Percentiles rank a stretch among this genome's conserved stretches.
Evolutionary conservation across 164 flowering plant species (phyloP).

Genomic region (Aristolochia californica): DNA sequence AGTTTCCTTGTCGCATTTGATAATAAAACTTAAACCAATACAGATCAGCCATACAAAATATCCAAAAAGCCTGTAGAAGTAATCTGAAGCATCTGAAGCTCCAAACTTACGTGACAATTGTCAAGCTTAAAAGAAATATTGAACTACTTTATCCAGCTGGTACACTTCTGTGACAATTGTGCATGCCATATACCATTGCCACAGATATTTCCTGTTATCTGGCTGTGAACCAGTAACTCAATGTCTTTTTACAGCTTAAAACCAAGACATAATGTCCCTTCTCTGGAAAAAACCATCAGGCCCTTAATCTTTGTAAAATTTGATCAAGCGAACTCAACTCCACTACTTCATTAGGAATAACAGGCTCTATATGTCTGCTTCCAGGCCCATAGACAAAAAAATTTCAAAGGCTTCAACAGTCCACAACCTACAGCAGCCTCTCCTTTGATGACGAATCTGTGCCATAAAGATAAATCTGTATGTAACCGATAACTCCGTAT

Average conservation of each 20-base stretch:
- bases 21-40: not conserved
- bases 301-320: not conserved
- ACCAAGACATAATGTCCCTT: not conserved
- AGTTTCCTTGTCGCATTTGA: not conserved
- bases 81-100: not conserved
- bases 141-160: not conserved
- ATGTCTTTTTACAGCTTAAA: not conserved
- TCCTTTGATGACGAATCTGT: constrained; percentile 35
- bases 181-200: not conserved
- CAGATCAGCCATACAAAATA: constrained; percentile 1
- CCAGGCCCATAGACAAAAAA: no score
- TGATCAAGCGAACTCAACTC: not conserved
- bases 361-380: constrained; percentile 8
- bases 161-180: not conserved
- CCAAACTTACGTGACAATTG: not conserved
- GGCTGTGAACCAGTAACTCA: not conserved
- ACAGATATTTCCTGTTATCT: not conserved
- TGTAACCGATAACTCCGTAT: constrained; percentile 34
- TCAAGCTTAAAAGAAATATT: not conserved
- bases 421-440: constrained; percentile 54
- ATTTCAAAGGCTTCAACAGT: constrained; percentile 23
- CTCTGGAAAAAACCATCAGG: not conserved
- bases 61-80: not conserved
- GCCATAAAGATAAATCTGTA: constrained; percentile 39
- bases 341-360: constrained; percentile 5